Percentiles rank a stretch among this genome's conserved stretches.
These are phyloP conservation scores for Lactifluus rugatus DNA, from an alignment of 768 basidiomycete species.

Conservation along the genomic window DNA sequence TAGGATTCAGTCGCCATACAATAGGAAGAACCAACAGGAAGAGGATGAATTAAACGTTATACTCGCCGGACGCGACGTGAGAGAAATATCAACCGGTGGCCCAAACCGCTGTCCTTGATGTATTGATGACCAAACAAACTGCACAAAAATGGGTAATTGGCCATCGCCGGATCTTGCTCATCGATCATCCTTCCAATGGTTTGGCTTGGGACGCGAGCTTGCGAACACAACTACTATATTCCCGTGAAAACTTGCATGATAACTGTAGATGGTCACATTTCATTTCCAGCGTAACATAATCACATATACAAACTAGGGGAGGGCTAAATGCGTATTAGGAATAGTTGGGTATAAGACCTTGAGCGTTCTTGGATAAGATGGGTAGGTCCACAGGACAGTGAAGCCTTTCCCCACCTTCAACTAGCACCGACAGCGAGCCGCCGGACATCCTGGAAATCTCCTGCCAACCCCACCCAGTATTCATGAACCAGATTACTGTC, in stretches of 20 bases:
- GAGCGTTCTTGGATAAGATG: not conserved
- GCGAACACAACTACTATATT: too few species aligned
- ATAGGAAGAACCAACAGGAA: not conserved
- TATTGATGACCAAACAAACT: not conserved
- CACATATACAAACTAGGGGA: conserved; percentile 4
- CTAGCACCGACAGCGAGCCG: not conserved
- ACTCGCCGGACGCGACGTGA: too few species aligned
- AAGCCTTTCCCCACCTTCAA: conserved; percentile 2
- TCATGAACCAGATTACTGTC: conserved; percentile 15
- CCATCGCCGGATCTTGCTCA: too few species aligned
- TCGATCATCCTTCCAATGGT: not conserved
- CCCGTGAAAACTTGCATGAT: too few species aligned
- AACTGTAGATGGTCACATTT: not conserved
- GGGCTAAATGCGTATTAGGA: not conserved
- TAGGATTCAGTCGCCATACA: not conserved
- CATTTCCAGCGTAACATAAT: not conserved
- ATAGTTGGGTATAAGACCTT: conserved; percentile 14
- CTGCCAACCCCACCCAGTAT: conserved; percentile 7
- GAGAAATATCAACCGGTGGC: too few species aligned
- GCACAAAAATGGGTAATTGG: too few species aligned
- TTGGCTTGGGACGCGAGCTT: too few species aligned
- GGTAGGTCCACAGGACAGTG: not conserved
- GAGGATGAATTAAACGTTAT: not conserved
- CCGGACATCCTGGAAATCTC: not conserved
- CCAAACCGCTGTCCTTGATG: too few species aligned